Conservation (phyloP, 2,329 filamentous ascomycete species). For the Juglanconis oblonga region DNA sequence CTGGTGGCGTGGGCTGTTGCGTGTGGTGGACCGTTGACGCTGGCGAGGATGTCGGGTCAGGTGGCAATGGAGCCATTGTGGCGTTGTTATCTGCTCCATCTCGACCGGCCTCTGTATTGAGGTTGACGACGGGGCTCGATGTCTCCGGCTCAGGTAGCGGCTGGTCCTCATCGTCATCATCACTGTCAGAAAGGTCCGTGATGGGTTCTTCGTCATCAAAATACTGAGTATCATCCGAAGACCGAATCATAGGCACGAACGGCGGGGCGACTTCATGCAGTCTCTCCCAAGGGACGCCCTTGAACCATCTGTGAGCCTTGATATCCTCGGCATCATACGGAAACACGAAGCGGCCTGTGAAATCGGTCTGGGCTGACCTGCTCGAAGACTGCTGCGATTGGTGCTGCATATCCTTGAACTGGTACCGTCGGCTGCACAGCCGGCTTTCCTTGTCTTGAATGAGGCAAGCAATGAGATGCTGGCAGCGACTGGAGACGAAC, state of each 20-base stretch:
- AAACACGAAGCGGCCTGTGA: slow-evolving; percentile 64
- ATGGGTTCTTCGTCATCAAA: slow-evolving; percentile 82
- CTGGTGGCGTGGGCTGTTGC: not conserved
- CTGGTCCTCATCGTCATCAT: slow-evolving; percentile 23
- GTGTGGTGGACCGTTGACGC: not conserved
- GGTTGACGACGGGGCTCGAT: not conserved
- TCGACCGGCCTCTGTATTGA: not conserved
- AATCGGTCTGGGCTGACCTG: slow-evolving; percentile 27
- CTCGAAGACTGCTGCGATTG: slow-evolving; percentile 9
- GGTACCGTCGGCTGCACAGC: slow-evolving; percentile 74
- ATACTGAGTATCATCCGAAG: slow-evolving; percentile 76
- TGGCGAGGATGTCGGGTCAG: not conserved
- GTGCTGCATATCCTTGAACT: slow-evolving; percentile 54
- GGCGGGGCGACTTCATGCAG: slow-evolving; percentile 71
- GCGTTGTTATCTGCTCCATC: slow-evolving; percentile 5
- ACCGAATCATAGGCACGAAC: slow-evolving; percentile 71
- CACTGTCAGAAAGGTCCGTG: slow-evolving; percentile 57
- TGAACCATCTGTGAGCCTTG: slow-evolving; percentile 85
- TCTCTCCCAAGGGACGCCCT: slow-evolving; percentile 71
- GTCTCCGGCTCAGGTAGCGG: not conserved
- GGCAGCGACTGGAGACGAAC: slow-evolving; percentile 65
- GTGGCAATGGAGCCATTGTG: not conserved
- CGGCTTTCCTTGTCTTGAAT: slow-evolving; percentile 73
- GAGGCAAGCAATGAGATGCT: slow-evolving; percentile 71
- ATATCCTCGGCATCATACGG: slow-evolving; percentile 84